Evolutionary conservation across 2,329 filamentous ascomycete species (phyloP).

Genomic region (Cyphellophora europaea): DNA sequence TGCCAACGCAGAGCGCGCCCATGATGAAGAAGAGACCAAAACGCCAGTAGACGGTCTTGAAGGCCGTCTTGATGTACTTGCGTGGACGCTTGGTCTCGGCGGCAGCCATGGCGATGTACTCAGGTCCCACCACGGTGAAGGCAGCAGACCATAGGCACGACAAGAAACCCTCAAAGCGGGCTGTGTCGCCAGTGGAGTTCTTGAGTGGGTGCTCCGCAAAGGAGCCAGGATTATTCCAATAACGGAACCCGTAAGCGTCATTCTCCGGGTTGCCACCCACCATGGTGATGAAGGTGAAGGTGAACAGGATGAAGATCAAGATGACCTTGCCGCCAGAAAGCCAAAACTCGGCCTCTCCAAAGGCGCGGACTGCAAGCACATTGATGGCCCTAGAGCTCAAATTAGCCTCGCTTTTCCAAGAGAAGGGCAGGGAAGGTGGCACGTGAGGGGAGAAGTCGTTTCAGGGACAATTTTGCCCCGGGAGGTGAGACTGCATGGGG

Average conservation of each 20-base stretch:
- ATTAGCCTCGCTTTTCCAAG: no score
- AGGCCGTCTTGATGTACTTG: conserved; percentile 60
- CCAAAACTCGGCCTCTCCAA: conserved; percentile 59
- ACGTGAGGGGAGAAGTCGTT: no score
- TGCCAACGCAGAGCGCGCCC: conserved; percentile 60
- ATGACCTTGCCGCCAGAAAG: conserved; percentile 61
- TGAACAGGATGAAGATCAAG: conserved; percentile 55
- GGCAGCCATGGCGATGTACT: conserved; percentile 52
- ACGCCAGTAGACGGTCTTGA: conserved; percentile 69
- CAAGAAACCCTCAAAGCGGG: conserved; percentile 41
- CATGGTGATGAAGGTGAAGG: conserved; percentile 74
- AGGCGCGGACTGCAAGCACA: conserved; percentile 56
- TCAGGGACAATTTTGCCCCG: no score
- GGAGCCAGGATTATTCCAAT: conserved; percentile 53
- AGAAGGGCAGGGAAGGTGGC: no score
- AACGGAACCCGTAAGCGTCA: conserved; percentile 61
- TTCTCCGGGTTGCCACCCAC: conserved; percentile 65
- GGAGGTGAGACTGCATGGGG: no score
- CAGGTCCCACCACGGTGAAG: conserved; percentile 55
- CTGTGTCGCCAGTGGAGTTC: conserved; percentile 46
- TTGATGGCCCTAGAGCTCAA: conserved; percentile 46
- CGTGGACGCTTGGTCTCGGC: conserved; percentile 62
- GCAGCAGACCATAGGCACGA: conserved; percentile 63
- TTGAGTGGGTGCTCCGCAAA: conserved; percentile 55
- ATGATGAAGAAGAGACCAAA: conserved; percentile 66